Conservation (phyloP, 495 filamentous ascomycete species). For the Tuber melanosporum region DNA sequence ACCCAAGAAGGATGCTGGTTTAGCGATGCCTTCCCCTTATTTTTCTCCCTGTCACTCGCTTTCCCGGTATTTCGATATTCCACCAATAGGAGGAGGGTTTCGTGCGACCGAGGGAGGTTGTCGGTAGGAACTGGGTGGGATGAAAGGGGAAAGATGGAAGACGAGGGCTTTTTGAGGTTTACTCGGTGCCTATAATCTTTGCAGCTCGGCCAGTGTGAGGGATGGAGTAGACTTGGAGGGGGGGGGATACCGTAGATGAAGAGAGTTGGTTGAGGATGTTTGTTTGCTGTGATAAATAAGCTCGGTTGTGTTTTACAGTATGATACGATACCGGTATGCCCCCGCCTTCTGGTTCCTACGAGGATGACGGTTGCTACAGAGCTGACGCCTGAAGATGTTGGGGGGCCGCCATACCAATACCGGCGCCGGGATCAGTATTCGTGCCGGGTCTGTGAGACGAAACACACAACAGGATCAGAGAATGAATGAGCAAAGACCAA, state of each 20-base stretch:
- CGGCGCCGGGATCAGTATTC: background rate
- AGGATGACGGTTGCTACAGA: background rate
- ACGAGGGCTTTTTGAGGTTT: background rate
- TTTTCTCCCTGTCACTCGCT: background rate
- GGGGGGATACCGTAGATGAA: background rate
- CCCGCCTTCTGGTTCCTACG: background rate
- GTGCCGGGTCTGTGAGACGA: background rate
- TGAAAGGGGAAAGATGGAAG: background rate
- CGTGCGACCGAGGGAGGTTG: background rate
- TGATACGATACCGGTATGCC: background rate
- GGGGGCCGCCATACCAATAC: background rate
- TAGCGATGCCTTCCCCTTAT: background rate
- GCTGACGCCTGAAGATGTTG: background rate
- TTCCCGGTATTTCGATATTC: background rate
- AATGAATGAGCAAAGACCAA: background rate
- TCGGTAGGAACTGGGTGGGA: background rate
- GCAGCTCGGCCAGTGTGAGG: background rate
- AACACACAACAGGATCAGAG: background rate
- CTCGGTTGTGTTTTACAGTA: background rate
- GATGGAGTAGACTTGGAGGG: background rate
- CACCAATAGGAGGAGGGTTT: background rate
- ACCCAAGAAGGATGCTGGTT: background rate
- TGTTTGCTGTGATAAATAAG: background rate
- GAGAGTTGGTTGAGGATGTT: background rate
- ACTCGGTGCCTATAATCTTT: background rate